Evolutionary conservation across 2,329 filamentous ascomycete species (phyloP), one percentile per base, ranked within the genome.

Genomic region (Harringtonia lauricola): DNA sequence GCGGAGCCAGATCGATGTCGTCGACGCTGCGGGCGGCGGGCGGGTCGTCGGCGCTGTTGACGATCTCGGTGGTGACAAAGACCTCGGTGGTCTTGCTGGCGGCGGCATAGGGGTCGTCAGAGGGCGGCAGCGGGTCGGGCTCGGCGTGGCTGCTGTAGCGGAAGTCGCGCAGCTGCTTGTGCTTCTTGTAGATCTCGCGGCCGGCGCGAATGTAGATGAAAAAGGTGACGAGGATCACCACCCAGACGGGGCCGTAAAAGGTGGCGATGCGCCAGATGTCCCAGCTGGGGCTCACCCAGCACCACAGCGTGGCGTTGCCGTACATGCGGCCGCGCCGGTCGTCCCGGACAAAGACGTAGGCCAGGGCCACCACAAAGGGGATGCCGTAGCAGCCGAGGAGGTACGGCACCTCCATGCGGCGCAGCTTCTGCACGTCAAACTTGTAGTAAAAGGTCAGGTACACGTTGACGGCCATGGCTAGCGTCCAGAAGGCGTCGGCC

Each of bases 381-480:
- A 86, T 48, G 1, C 85, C 85, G 48, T 92, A 92, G 57, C 83
- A 87, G 44, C 68, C 57, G 2, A 80, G 28, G 1, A 86, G 57
- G 51, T 92, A 92, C 45, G 72, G 79, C 37, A 80, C 73, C 56
- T 92, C 86, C 56, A 90, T 71, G 36, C 62, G 68, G 12, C 76
- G 76, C 14, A 92, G 64, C 42, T 74, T 71, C 4, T 69, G 62
- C 1, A 79, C 75, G 47, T 83, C 76, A 52, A 80, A 89, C 49
- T 83, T 83, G 54, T 69, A 71, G 59, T 87, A 88, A 55, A 92
- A 87, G 0, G 85, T 88, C 14, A 90, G 63, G 58, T 86, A 86
- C 41, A 92, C 86, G 57, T 92, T 94, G 52, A 81, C 71, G 1
- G 86, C 84, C 86, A 94, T 92, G 43, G 82, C 79, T 46, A 89